Conservation (phyloP, 192 early-diverging fungal species). For the Coemansia sp. region DNA sequence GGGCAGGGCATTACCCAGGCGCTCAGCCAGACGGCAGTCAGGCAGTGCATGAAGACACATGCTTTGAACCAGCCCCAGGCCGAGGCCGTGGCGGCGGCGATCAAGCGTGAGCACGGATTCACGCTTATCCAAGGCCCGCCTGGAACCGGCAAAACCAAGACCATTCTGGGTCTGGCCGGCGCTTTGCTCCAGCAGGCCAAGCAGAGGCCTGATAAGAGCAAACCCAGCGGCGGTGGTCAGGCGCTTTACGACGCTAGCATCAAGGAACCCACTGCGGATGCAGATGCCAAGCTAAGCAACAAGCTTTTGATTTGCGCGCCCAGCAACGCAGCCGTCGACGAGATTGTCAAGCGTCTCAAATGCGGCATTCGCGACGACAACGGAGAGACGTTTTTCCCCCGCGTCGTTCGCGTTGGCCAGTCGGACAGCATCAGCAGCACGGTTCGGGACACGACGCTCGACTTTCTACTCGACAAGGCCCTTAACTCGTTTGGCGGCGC, state of each 20-base stretch:
- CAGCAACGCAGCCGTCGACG: conserved; percentile 93
- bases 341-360: conserved; percentile 85
- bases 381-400: conserved; percentile 61
- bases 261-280: neutral
- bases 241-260: neutral
- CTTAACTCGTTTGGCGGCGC: conserved; percentile 37
- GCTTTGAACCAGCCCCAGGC: conserved; percentile 94
- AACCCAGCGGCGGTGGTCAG: too few relatives aligned
- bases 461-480: conserved; percentile 64
- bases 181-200: conserved; percentile 49
- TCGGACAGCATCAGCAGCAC: conserved; percentile 67
- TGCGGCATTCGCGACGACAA: conserved; percentile 60
- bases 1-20: conserved; percentile 11
- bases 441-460: conserved; percentile 70
- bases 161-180: conserved; percentile 80
- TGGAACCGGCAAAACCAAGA: conserved; percentile 83
- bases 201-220: neutral
- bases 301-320: conserved; percentile 91
- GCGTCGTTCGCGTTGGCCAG: conserved; percentile 82
- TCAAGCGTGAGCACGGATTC: conserved; percentile 68
- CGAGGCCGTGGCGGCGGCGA: conserved; percentile 69
- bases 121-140: conserved; percentile 81
- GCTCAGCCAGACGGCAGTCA: conserved; percentile 40
- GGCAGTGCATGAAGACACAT: conserved; percentile 56
- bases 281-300: conserved; percentile 16